A percentile compares a stretch with the other conserved stretches of the same genome.
phyloP scores from a whole-genome alignment of 1,284 basidiomycete genomes.

The Moesziomyces aphidis region DNA sequence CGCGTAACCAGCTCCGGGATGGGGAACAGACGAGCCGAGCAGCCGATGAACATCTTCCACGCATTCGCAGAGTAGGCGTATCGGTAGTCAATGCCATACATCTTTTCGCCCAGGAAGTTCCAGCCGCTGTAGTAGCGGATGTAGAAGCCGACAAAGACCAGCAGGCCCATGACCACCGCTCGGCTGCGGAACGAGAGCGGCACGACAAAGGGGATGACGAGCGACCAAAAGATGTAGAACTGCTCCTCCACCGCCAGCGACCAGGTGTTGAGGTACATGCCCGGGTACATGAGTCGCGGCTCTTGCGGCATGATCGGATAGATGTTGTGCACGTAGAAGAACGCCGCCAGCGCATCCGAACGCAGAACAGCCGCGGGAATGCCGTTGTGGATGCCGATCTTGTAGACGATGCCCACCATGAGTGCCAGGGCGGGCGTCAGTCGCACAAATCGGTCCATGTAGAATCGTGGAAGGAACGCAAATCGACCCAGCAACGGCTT shows the following conservation, averaged over 20 bases:
- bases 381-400: slow-evolving; percentile 8
- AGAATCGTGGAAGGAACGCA: slow-evolving; percentile 30
- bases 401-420: slow-evolving; percentile 19
- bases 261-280: slow-evolving; percentile 40
- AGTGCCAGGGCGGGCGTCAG: slow-evolving; percentile 26
- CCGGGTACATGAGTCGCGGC: slow-evolving; percentile 25
- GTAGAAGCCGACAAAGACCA: slow-evolving; percentile 20
- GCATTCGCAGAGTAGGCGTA: slow-evolving; percentile 34
- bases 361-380: not conserved
- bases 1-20: slow-evolving; percentile 13
- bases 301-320: slow-evolving; percentile 10
- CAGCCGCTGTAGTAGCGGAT: slow-evolving; percentile 23
- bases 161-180: slow-evolving; percentile 14
- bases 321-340: slow-evolving; percentile 36
- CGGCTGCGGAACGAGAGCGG: slow-evolving; percentile 17
- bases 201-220: slow-evolving; percentile 29
- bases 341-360: slow-evolving; percentile 18
- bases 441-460: slow-evolving; percentile 31
- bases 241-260: slow-evolving; percentile 46
- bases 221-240: slow-evolving; percentile 49
- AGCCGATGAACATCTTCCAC: slow-evolving; percentile 42
- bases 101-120: slow-evolving; percentile 20
- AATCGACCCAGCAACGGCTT: slow-evolving; percentile 16
- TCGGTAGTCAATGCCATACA: slow-evolving; percentile 35
- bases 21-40: slow-evolving; percentile 24